Conservation (phyloP, 179 eudicot species). For the Beta corolliflora region DNA sequence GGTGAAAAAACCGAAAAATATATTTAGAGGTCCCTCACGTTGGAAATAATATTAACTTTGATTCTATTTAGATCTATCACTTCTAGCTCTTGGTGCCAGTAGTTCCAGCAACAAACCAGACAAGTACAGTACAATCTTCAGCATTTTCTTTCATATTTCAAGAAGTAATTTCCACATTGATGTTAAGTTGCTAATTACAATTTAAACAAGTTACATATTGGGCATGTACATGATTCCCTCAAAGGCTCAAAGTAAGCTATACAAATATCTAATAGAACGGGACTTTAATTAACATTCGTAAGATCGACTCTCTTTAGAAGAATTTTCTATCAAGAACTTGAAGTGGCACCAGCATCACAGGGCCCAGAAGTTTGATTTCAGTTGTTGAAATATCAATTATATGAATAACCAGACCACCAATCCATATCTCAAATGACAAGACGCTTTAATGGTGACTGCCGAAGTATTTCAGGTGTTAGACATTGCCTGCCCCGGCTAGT, state of each 20-base stretch:
- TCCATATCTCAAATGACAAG: neutral
- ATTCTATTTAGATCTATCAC: neutral
- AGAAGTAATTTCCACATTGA: neutral
- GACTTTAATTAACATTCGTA: neutral
- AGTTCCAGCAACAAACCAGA: constrained; percentile 2
- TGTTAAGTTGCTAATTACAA: neutral
- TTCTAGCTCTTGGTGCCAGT: neutral
- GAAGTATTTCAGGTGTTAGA: constrained; percentile 23
- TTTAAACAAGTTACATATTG: neutral
- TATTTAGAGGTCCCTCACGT: no score
- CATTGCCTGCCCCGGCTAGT: constrained; percentile 55
- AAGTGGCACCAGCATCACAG: neutral
- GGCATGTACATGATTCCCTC: constrained; percentile 15
- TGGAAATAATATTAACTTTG: no score
- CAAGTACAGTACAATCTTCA: neutral
- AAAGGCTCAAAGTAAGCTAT: constrained; percentile 16
- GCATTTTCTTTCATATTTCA: neutral
- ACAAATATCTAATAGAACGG: constrained; percentile 11
- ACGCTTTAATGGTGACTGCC: neutral
- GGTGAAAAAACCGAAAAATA: no score
- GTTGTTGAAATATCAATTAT: constrained; percentile 2
- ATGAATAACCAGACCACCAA: constrained; percentile 5
- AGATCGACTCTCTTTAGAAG: neutral
- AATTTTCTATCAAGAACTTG: constrained; percentile 2
- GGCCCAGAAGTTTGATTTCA: neutral